Evolutionary conservation across 2,329 filamentous ascomycete genomes (phyloP).

Genomic region (Stenocarpella maydis): DNA sequence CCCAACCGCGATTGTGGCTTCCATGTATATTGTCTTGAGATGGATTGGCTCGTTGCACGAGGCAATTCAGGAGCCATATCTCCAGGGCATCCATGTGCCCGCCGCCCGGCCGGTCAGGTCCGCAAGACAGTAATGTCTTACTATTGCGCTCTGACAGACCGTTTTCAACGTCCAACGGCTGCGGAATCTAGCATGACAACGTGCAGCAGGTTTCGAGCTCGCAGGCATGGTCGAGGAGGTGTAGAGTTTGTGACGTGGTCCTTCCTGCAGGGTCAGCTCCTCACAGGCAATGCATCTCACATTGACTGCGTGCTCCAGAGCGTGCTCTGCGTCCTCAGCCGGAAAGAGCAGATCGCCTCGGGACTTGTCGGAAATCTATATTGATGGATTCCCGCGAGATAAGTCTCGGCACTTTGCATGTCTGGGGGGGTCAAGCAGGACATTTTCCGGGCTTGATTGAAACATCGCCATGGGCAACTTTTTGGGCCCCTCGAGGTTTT

Average conservation of each 20-base stretch:
- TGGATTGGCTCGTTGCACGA: constrained; percentile 16
- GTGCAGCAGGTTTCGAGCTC: not conserved
- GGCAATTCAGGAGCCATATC: constrained; percentile 15
- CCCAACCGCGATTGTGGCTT: constrained; percentile 2
- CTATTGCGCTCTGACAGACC: not conserved
- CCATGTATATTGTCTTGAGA: constrained; percentile 9
- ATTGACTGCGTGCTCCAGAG: no score
- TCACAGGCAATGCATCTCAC: not conserved
- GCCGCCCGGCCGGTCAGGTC: constrained; percentile 11
- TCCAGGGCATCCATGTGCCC: not conserved
- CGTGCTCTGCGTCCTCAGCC: constrained; percentile 13
- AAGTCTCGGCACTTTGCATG: constrained; percentile 13
- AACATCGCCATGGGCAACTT: constrained; percentile 12
- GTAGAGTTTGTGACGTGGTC: not conserved
- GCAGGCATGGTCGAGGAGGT: not conserved
- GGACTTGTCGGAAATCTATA: not conserved
- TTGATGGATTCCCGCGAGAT: not conserved
- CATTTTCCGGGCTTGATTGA: constrained; percentile 11
- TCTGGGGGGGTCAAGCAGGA: not conserved
- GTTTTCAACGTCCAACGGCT: not conserved
- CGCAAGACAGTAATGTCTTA: constrained; percentile 4
- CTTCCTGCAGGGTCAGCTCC: not conserved
- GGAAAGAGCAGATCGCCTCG: not conserved
- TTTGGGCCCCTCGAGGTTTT: constrained; percentile 11
- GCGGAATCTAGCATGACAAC: not conserved